Base-by-base conservation (phyloP, 2,329 filamentous ascomycete genomes). In the Graphiopsis chlorocephala region DNA sequence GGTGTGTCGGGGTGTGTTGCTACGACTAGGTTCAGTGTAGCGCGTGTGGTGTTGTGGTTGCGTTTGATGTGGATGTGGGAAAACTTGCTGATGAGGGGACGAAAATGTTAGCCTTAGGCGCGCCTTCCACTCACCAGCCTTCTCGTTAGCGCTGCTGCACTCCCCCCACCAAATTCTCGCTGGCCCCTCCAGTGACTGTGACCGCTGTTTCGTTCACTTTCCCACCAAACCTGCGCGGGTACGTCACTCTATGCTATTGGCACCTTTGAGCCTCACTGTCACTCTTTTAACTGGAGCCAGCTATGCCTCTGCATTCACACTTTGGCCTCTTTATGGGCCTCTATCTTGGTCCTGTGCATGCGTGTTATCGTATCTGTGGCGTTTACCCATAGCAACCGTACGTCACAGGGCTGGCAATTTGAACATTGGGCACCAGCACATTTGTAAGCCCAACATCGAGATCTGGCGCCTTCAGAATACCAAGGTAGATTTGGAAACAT, bases 311-410 rank as follows among this genome's bases (percentile, higher is more conserved):
- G 38, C 38, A 20, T 45, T 45, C 38, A 45, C 38, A 6, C 5
- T 45, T 45, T 6, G n/a, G 23, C 38, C n/a, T 45, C 38, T 8
- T 20, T n/a, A 7, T 11, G 38, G n/a, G 38, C n/a, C 2, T 45
- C 8, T 45, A 6, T 45, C n/a, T 42, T 5, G 35, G 10, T 42
- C 35, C 17, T 20, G 3, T n/a, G 38, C 38, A 20, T 11, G 38
- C 23, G 10, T 20, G 2, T 45, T 45, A 8, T n/a, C 38, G 38
- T 45, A 56, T 23, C 28, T 56, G 52, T 38, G 31, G 53, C 53
- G 53, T 8, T 35, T 56, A 14, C 3, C 53, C 53, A 56, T 56
- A 56, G 53, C 53, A 56, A 56, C 53, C 53, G 53, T 56, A 56
- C 53, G 53, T 56, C 53, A 38, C 29, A 56, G 28, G 31, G 29